These are phyloP conservation scores for Capronia epimyces DNA, from an alignment of 2,329 filamentous ascomycete species.

Conservation along the genomic window DNA sequence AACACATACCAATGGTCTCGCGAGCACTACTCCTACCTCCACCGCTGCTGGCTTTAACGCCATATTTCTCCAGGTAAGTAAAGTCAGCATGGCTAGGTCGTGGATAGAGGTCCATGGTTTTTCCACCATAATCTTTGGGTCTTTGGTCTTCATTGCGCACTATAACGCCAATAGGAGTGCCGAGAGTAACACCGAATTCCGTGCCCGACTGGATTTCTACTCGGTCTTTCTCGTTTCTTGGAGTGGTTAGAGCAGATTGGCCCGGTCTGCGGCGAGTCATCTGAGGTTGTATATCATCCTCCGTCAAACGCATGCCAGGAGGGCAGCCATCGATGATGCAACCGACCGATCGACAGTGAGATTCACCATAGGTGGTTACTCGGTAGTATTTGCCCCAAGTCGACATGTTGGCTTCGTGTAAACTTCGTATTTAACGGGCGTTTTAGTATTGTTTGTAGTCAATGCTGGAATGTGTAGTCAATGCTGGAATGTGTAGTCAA, in stretches of 20 bases:
- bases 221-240: constrained; percentile 83
- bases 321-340: constrained; percentile 93
- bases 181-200: constrained; percentile 82
- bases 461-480: background rate
- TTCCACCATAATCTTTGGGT: constrained; percentile 80
- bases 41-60: constrained; percentile 82
- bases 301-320: constrained; percentile 77
- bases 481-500: background rate
- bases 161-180: constrained; percentile 81
- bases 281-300: constrained; percentile 87
- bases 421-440: too few relatives aligned
- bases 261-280: constrained; percentile 86
- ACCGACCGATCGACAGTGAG: constrained; percentile 86
- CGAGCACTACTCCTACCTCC: constrained; percentile 87
- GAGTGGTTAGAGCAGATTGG: constrained; percentile 84
- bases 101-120: constrained; percentile 84
- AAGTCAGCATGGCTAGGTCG: constrained; percentile 91
- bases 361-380: constrained; percentile 81
- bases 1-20: constrained; percentile 72
- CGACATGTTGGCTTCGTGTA: constrained; percentile 58
- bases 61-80: constrained; percentile 97
- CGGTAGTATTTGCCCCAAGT: constrained; percentile 78
- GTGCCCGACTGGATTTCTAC: constrained; percentile 91
- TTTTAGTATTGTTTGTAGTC: too few relatives aligned
- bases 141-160: constrained; percentile 91